phyloP scores from a whole-genome alignment of 805 yeast genomes.

The Naumovozyma baii region DNA sequence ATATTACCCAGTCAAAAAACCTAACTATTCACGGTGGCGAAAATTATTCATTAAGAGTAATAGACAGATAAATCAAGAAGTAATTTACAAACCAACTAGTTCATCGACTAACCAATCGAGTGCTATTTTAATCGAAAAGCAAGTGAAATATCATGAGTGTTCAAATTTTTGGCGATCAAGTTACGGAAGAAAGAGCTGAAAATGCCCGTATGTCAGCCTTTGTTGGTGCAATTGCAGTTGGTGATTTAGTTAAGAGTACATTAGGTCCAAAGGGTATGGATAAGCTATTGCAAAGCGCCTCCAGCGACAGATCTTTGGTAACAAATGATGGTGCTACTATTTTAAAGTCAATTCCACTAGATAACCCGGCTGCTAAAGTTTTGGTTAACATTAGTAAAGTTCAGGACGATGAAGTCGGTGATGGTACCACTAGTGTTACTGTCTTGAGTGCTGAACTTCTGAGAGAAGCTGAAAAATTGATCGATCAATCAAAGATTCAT shows the following conservation, averaged over 20 bases:
- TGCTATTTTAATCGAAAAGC: no score
- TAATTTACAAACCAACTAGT: neutral
- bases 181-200: constrained; percentile 94
- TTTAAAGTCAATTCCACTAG: constrained; percentile 84
- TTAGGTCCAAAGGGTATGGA: constrained; percentile 99
- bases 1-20: no score
- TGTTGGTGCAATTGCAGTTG: constrained; percentile 98
- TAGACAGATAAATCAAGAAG: neutral
- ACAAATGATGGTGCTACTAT: constrained; percentile 99
- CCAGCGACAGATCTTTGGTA: constrained; percentile 67
- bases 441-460: constrained; percentile 82
- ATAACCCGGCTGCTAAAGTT: constrained; percentile 95
- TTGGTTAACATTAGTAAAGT: constrained; percentile 90
- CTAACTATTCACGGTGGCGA: neutral
- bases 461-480: constrained; percentile 87
- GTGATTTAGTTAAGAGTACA: constrained; percentile 89
- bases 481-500: constrained; percentile 78
- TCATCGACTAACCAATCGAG: neutral
- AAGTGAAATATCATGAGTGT: no score
- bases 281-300: constrained; percentile 78
- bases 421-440: constrained; percentile 96
- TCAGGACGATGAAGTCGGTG: constrained; percentile 98
- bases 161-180: constrained; percentile 94
- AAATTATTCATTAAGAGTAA: neutral
- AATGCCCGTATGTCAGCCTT: constrained; percentile 96